Percentiles rank a stretch among this genome's conserved stretches.
These are phyloP conservation scores for Lecanicillium sp. DNA, from an alignment of 2,329 filamentous ascomycete genomes.

Conservation along the genomic window DNA sequence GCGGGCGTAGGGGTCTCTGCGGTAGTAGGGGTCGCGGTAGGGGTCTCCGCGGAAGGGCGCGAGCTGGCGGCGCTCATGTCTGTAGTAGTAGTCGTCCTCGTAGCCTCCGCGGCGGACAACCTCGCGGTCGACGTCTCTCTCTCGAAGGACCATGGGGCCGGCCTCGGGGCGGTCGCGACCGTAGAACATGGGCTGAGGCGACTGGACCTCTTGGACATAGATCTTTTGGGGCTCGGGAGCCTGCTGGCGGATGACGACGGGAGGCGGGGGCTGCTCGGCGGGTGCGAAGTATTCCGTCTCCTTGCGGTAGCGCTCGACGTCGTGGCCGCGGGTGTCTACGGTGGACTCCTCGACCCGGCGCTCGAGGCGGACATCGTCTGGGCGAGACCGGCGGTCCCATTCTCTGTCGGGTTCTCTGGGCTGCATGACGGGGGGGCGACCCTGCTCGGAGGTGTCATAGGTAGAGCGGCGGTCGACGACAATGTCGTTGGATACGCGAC, in stretches of 20 bases:
- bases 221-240: constrained; percentile 52
- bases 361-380: constrained; percentile 46
- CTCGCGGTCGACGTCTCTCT: constrained; percentile 34
- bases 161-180: constrained; percentile 40
- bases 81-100: constrained; percentile 48
- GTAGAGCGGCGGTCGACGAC: constrained; percentile 46
- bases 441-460: constrained; percentile 36
- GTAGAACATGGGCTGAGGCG: constrained; percentile 46
- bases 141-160: constrained; percentile 37
- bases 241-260: constrained; percentile 52
- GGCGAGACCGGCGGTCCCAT: constrained; percentile 37
- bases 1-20: constrained; percentile 24
- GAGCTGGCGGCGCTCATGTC: constrained; percentile 39
- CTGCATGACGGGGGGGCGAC: constrained; percentile 33
- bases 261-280: constrained; percentile 41
- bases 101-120: constrained; percentile 28
- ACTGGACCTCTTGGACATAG: constrained; percentile 52
- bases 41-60: constrained; percentile 26
- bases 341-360: constrained; percentile 46
- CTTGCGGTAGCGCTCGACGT: constrained; percentile 54
- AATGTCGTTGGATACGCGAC: constrained; percentile 32
- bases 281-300: constrained; percentile 58
- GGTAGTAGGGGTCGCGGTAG: constrained; percentile 21
- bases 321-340: constrained; percentile 39
- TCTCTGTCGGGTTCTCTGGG: constrained; percentile 33